These are phyloP conservation scores for Penicillium expansum DNA, from an alignment of 2,329 filamentous ascomycete species.

Conservation along the genomic window DNA sequence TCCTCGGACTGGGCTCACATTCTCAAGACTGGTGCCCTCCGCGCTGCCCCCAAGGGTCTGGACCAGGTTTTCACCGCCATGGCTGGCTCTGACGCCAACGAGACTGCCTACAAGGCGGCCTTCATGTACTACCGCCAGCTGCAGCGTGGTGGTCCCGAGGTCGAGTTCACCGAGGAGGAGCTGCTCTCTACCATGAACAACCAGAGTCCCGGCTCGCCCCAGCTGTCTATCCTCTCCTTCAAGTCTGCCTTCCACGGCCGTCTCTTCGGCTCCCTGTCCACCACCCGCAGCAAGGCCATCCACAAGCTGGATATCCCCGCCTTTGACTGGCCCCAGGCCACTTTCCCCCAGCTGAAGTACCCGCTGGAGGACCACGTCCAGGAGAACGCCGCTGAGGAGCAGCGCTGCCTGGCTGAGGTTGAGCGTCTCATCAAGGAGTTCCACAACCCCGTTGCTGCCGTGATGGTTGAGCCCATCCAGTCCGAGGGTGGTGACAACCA, in stretches of 20 bases:
- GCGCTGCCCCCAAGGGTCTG: slow-evolving; percentile 66
- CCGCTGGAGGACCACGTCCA: slow-evolving; percentile 74
- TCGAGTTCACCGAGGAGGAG: slow-evolving; percentile 61
- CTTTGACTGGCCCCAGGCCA: slow-evolving; percentile 90
- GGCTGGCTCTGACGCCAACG: slow-evolving; percentile 88
- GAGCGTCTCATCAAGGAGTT: slow-evolving; percentile 77
- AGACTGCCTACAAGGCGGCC: slow-evolving; percentile 90
- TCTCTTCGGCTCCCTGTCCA: slow-evolving; percentile 81
- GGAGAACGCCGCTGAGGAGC: slow-evolving; percentile 79
- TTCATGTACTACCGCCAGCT: slow-evolving; percentile 88
- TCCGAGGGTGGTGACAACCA: slow-evolving; percentile 95
- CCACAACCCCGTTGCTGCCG: slow-evolving; percentile 75
- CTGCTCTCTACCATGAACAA: slow-evolving; percentile 75
- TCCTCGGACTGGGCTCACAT: slow-evolving; percentile 78
- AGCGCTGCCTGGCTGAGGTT: slow-evolving; percentile 76
- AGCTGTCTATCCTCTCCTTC: slow-evolving; percentile 85
- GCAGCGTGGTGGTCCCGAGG: slow-evolving; percentile 72
- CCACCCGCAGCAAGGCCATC: slow-evolving; percentile 87
- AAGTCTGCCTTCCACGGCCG: slow-evolving; percentile 86
- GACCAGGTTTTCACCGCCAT: slow-evolving; percentile 89
- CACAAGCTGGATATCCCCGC: slow-evolving; percentile 94
- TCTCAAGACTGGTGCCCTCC: slow-evolving; percentile 71
- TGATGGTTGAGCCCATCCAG: slow-evolving; percentile 87
- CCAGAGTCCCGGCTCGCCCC: slow-evolving; percentile 70
- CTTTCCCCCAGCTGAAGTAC: slow-evolving; percentile 83